A percentile compares a stretch with the other conserved stretches of the same genome.
Evolutionary conservation across 75 land plant species (phyloP).

Genomic region (Pinus albicaulis): DNA sequence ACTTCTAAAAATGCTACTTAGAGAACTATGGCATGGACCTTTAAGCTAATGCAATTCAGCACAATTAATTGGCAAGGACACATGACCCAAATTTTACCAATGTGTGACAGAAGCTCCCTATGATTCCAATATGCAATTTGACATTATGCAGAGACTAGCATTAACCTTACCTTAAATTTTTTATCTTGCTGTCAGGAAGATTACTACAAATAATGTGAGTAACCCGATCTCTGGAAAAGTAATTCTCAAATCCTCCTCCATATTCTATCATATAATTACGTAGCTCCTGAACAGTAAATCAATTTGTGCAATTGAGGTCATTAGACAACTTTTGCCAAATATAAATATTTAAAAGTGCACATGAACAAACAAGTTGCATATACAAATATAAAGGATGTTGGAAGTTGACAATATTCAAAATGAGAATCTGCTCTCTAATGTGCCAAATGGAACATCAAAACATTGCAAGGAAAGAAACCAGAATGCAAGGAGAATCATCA

Average conservation of each 20-base stretch:
- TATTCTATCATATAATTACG: conserved; percentile 74
- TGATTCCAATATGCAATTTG: too few species aligned
- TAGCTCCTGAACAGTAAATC: conserved; percentile 63
- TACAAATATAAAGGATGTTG: background rate
- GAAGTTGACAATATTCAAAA: background rate
- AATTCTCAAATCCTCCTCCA: conserved; percentile 91
- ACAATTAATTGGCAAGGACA: background rate
- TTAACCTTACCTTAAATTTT: conserved; percentile 63
- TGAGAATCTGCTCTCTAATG: background rate
- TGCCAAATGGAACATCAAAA: background rate
- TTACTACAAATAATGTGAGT: conserved; percentile 95
- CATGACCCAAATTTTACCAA: background rate
- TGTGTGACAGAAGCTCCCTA: too few species aligned
- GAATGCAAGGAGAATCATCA: background rate
- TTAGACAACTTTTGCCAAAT: background rate
- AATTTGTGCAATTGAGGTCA: background rate
- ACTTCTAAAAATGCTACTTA: background rate
- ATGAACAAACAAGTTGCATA: background rate
- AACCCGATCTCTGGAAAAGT: conserved; percentile 77
- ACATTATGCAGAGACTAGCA: background rate
- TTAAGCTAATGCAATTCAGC: background rate
- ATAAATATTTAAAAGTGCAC: background rate
- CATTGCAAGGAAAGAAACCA: background rate
- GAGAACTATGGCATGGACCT: background rate
- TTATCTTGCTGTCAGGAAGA: conserved; percentile 94